Evolutionary conservation across 768 basidiomycete genomes (phyloP), one percentile per base, ranked within the genome.

Genomic region (Sporobolomyces roseus): DNA sequence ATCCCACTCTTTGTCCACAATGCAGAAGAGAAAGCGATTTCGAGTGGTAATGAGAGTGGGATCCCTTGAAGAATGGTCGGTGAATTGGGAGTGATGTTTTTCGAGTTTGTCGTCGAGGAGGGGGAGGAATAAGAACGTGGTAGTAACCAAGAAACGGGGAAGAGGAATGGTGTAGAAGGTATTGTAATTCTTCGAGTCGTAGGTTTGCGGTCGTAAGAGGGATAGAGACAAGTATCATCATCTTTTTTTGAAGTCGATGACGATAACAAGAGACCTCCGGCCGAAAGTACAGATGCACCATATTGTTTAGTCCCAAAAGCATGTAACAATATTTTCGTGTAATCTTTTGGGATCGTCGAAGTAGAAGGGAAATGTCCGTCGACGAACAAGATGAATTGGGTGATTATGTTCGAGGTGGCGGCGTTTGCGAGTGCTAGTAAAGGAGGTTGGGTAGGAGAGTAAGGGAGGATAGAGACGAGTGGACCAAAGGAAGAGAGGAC

Each of bases 231-330:
- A 2, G 23, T 33, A 43, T 29, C 45, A 29, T 25, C 25, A 9
- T 23, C 52, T 23, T 13, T 17, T 3, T 1, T 25, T 16, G 3
- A 46, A 9, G 49, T 30, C 3, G 64, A 36, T 2, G 63, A 49
- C 0, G 56, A 30, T 23, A 62, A 30, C 13, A 30, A n/a, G 51
- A 73, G 36, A 1, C 71, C 71, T 17, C 67, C 64, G 5, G 68
- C 51, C 8, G 67, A 46, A 30, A 73, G 55, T 55, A 73, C 17
- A 32, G 67, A 46, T 6, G 30, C 16, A 32, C 43, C 19, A 51
- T 63, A 73, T 56, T 54, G 56, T 25, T 29, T 48, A 12, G 67
- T 73, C 17, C 64, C 67, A 17, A 62, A 50, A 29, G 71, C 71
- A 49, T 65, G 65, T 41, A 73, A 32, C 23, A 69, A 65, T 5